Percentiles rank a stretch among this genome's conserved stretches.
Conservation (phyloP, 108 stramenopile species). For the Nannochloropsis salina region DNA sequence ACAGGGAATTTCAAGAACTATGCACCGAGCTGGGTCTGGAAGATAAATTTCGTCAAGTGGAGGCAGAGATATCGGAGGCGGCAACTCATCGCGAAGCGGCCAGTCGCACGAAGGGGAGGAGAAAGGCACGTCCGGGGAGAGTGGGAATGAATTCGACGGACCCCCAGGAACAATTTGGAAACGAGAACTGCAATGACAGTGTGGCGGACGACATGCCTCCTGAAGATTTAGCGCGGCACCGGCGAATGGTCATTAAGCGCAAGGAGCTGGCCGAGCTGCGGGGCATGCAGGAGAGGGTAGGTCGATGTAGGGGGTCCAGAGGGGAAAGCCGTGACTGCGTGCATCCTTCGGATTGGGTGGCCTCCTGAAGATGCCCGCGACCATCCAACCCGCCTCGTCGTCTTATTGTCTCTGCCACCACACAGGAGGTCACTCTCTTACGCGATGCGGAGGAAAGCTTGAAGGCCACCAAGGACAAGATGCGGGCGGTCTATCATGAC, state of each 20-base stretch:
- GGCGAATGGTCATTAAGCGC: constrained; percentile 1
- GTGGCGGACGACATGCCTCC: background rate
- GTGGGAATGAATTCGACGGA: background rate
- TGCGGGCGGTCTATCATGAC: background rate
- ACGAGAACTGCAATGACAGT: background rate
- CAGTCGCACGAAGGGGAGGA: background rate
- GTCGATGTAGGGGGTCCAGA: background rate
- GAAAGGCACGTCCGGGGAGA: background rate
- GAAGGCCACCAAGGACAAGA: constrained; percentile 9
- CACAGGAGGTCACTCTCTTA: background rate
- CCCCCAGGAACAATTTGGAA: background rate
- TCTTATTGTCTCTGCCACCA: no score
- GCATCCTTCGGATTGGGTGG: no score
- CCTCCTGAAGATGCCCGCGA: no score
- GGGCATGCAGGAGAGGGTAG: constrained; percentile 7
- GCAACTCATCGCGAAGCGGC: background rate
- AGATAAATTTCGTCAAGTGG: constrained; percentile 15
- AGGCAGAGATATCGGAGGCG: background rate
- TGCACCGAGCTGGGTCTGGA: background rate
- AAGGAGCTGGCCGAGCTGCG: background rate
- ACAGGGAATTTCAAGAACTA: background rate
- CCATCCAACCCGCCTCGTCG: no score
- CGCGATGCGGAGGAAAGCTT: background rate
- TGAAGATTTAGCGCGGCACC: background rate
- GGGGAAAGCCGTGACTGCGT: no score